Percentiles rank a stretch among this genome's conserved stretches.
Evolutionary conservation across 164 flowering plant genomes (phyloP).

Genomic region (Macadamia tetraphylla): DNA sequence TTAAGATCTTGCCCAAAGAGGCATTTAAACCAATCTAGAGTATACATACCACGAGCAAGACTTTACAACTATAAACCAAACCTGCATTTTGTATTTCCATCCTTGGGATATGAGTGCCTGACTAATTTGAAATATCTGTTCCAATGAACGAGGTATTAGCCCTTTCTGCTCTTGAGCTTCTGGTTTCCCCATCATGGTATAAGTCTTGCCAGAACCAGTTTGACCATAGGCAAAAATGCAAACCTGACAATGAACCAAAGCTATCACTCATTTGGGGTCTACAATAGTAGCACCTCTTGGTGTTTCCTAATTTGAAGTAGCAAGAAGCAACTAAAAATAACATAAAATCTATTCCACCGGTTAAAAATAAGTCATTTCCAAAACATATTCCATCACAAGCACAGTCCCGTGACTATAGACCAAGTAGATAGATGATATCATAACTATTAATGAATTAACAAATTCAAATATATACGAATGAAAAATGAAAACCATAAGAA

Average conservation of each 20-base stretch:
- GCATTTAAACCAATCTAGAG: neutral
- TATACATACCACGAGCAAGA: neutral
- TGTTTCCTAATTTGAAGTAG: too few relatives aligned
- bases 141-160: conserved; percentile 83
- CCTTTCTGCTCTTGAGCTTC: conserved; percentile 67
- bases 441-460: too few relatives aligned
- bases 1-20: neutral
- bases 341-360: too few relatives aligned
- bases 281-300: neutral
- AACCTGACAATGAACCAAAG: conserved; percentile 43
- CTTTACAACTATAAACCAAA: conserved; percentile 8
- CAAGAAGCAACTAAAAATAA: too few relatives aligned
- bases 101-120: conserved; percentile 73
- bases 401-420: too few relatives aligned
- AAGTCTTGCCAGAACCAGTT: conserved; percentile 96
- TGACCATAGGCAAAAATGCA: conserved; percentile 99
- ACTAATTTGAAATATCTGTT: conserved; percentile 84
- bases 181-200: conserved; percentile 99
- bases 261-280: neutral
- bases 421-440: too few relatives aligned
- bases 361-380: too few relatives aligned
- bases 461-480: neutral
- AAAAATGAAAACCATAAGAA: neutral
- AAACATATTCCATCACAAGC: too few relatives aligned
- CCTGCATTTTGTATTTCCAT: conserved; percentile 99